phyloP scores from a whole-genome alignment of 2,329 filamentous ascomycete genomes.

The Diaporthe capsici region DNA sequence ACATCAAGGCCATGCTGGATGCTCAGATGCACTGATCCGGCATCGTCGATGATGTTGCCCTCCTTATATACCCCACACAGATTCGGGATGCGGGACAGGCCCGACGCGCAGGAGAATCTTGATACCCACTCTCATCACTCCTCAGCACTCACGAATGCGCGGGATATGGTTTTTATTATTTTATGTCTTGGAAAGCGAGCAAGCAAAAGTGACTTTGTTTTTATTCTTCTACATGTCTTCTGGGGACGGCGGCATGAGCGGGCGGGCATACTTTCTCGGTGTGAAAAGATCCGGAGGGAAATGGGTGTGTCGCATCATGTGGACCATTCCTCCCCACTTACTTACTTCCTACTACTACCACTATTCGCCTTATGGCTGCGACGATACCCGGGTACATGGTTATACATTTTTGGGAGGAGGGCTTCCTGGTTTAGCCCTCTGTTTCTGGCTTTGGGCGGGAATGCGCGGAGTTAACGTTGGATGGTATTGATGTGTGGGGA shows the following conservation, averaged over 20 bases:
- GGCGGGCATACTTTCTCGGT: constrained; percentile 17
- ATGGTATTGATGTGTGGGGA: not conserved
- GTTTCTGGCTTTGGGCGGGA: constrained; percentile 6
- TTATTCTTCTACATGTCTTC: constrained; percentile 6
- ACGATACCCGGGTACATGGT: constrained; percentile 39
- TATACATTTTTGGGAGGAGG: constrained; percentile 14
- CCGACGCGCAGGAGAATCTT: constrained; percentile 11
- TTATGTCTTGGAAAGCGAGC: constrained; percentile 20
- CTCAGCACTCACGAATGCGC: constrained; percentile 8
- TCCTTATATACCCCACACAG: not conserved
- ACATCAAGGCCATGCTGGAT: constrained; percentile 72
- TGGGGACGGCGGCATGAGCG: constrained; percentile 12
- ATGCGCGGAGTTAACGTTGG: constrained; percentile 18
- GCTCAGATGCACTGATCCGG: constrained; percentile 32
- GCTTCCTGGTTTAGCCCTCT: not conserved
- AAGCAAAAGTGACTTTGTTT: constrained; percentile 19
- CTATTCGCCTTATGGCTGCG: constrained; percentile 33
- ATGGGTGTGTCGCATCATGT: constrained; percentile 5
- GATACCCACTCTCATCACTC: constrained; percentile 22
- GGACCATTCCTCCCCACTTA: constrained; percentile 3
- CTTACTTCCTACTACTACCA: constrained; percentile 27
- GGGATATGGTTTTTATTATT: constrained; percentile 10
- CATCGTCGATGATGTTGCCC: not conserved
- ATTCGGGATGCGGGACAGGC: constrained; percentile 28
- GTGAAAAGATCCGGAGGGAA: not conserved